A percentile compares a stretch with the other conserved stretches of the same genome.
Conservation (phyloP, 805 yeast species). For the Saccharomyces kudriavzevii region DNA sequence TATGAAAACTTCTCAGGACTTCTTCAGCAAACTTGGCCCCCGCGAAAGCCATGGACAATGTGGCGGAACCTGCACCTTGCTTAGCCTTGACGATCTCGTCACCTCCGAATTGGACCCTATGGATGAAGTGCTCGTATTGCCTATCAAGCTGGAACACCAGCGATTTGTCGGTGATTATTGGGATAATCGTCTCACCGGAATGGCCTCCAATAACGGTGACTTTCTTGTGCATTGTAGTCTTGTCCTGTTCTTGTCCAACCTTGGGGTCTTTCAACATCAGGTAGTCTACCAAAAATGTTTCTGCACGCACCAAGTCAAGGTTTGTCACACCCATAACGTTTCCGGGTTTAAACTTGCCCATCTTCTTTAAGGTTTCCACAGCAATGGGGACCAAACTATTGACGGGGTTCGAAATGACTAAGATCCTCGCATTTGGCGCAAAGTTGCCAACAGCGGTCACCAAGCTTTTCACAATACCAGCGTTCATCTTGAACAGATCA, state of each 20-base stretch:
- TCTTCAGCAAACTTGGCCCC: slow-evolving; percentile 69
- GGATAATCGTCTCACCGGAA: slow-evolving; percentile 77
- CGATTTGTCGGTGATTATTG: slow-evolving; percentile 39
- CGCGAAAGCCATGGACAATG: slow-evolving; percentile 80
- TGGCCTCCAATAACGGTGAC: slow-evolving; percentile 81
- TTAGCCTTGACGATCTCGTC: slow-evolving; percentile 84
- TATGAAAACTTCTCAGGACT: slow-evolving; percentile 39
- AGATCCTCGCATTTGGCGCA: slow-evolving; percentile 60
- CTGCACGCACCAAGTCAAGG: slow-evolving; percentile 69
- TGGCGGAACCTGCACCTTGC: slow-evolving; percentile 78
- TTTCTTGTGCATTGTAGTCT: slow-evolving; percentile 42
- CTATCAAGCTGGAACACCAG: slow-evolving; percentile 34
- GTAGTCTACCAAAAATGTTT: slow-evolving; percentile 45
- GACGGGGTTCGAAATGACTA: slow-evolving; percentile 72
- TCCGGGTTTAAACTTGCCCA: slow-evolving; percentile 67
- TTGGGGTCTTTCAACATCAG: slow-evolving; percentile 1
- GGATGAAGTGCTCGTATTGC: slow-evolving; percentile 52
- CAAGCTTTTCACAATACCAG: slow-evolving; percentile 70
- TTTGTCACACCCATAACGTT: slow-evolving; percentile 80
- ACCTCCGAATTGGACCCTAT: slow-evolving; percentile 82
- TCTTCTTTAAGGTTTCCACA: slow-evolving; percentile 64
- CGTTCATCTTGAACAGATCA: slow-evolving; percentile 76
- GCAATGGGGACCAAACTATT: slow-evolving; percentile 81
- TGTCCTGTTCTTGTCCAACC: slow-evolving; percentile 7
- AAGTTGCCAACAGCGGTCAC: slow-evolving; percentile 59